Base-by-base conservation (phyloP, 2,329 filamentous ascomycete genomes). In the Chrysoporthe deuterocubensis region DNA sequence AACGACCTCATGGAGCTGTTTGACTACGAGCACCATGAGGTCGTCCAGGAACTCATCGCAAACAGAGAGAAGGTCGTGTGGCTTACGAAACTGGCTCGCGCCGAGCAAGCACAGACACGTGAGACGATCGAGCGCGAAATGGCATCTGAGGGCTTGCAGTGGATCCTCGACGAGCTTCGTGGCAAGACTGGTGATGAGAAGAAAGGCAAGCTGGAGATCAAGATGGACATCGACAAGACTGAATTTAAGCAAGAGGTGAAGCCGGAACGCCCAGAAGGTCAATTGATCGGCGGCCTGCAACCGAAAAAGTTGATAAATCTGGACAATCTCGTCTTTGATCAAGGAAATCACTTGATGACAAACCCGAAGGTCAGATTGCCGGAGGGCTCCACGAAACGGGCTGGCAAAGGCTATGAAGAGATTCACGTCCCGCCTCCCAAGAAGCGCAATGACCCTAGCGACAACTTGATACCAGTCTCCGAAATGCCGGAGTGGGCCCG, bases 301-400 rank as follows among this genome's bases (percentile, higher is more conserved):
- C 96, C 96, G 2, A 90, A 90, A 72, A 93, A 92, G 76, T 82
- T 93, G 57, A 93, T 99, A 77, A 98, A 98, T 76, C 84, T 99
- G 63, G 95, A 99, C 67, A 98, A 98, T 74, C 87, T 99, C 44
- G 87, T 97, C 50, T 99, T 99, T 76, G 96, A 98, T 73, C 95
- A 98, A 80, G 96, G 96, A 64, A 99, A 98, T 75, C 96, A 99
- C 82, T 85, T 99, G 56, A 99, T 98, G 95, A 98, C 96, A n/a
- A 99, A 99, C 74, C 92, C 94, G 7, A 97, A 94, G 76, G 96
- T 99, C 59, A 91, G 92, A 71, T 85, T 99, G 26, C 96, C 96
- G 0, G 93, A 97, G 77, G 96, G 96, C 13, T 97, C 96, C 2
- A 97, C 93, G 0, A 97, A 98, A 79, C 89, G 94, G 60, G 93